Percentiles rank a stretch among this genome's conserved stretches.
Evolutionary conservation across 805 yeast genomes (phyloP).

Genomic region (Candida mattraensis): DNA sequence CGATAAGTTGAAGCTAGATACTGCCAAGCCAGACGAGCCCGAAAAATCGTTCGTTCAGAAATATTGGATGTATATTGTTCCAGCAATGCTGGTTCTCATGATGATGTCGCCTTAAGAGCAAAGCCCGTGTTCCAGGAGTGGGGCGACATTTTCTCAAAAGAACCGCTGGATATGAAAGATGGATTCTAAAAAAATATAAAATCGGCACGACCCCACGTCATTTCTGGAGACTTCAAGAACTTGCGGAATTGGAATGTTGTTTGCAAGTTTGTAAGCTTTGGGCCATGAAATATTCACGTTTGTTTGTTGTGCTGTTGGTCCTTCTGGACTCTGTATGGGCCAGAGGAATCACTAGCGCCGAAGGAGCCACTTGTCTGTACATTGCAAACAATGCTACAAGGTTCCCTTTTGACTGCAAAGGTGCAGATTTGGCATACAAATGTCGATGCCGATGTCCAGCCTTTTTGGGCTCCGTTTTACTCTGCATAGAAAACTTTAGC

Average conservation of each 20-base stretch:
- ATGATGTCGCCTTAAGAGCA: conserved; percentile 23
- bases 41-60: conserved; percentile 53
- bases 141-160: no score
- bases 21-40: conserved; percentile 9
- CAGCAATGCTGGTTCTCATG: conserved; percentile 43
- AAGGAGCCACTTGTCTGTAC: conserved; percentile 39
- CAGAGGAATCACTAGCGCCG: conserved; percentile 33
- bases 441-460: conserved; percentile 36
- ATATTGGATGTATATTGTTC: conserved; percentile 62
- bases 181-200: no score
- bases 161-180: no score
- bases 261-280: no score
- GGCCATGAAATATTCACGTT: conserved; percentile 1
- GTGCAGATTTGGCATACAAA: conserved; percentile 34
- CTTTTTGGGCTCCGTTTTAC: conserved; percentile 37
- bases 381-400: conserved; percentile 34
- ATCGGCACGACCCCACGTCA: no score
- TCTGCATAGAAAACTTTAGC: conserved; percentile 35
- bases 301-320: neutral
- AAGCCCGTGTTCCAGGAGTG: no score
- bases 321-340: conserved; percentile 14
- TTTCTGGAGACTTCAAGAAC: no score
- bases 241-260: no score
- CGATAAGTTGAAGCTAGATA: conserved; percentile 9
- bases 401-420: conserved; percentile 35